These are phyloP conservation scores for Paracorniculantispora psalliotae DNA, from an alignment of 2,329 filamentous ascomycete genomes.

Conservation along the genomic window DNA sequence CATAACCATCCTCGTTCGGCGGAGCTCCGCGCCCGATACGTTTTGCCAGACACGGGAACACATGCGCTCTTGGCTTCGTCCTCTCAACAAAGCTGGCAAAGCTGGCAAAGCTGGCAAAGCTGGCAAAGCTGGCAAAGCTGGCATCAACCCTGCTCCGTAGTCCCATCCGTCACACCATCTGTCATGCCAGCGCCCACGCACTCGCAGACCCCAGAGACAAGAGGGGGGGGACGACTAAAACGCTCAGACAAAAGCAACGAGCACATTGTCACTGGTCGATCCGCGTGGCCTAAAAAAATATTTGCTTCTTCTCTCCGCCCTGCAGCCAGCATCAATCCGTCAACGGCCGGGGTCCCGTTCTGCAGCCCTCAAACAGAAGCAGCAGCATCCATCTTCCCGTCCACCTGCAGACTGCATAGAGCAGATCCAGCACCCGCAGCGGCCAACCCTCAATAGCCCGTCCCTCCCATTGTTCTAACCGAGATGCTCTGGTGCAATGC, in stretches of 20 bases:
- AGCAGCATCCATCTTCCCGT: background rate
- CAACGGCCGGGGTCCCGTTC: slow-evolving; percentile 1
- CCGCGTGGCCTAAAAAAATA: background rate
- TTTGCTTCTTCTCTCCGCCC: background rate
- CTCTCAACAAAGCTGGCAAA: too few species aligned
- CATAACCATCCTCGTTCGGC: background rate
- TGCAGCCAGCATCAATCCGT: background rate
- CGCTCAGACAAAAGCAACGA: slow-evolving; percentile 7
- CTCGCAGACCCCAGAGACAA: background rate
- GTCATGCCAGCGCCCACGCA: slow-evolving; percentile 2
- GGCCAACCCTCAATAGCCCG: background rate
- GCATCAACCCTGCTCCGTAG: background rate
- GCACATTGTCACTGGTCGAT: background rate
- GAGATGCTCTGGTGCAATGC: slow-evolving; percentile 7
- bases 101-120: too few species aligned
- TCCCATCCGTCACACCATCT: slow-evolving; percentile 4
- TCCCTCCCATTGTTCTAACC: background rate
- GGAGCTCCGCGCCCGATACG: slow-evolving; percentile 4
- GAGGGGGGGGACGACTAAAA: background rate
- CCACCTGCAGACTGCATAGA: background rate
- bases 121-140: too few species aligned
- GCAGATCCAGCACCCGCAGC: slow-evolving; percentile 1
- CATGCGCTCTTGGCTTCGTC: background rate
- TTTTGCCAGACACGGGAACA: background rate
- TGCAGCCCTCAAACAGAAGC: background rate